phyloP scores from a whole-genome alignment of 2,329 filamentous ascomycete genomes.

The Neopestalotiopsis rosae region DNA sequence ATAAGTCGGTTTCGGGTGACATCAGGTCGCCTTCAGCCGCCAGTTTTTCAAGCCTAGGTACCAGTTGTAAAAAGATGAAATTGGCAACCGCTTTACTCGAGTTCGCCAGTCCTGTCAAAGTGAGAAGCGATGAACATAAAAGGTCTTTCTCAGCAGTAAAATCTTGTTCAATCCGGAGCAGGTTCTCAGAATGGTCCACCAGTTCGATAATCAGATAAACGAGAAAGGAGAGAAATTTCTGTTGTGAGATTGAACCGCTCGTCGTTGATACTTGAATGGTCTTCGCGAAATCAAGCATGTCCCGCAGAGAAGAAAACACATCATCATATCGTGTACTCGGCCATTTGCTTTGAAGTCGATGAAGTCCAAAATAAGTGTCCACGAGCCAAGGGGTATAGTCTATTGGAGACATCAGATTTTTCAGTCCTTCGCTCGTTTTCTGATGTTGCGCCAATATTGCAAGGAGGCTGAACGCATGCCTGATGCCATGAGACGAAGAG shows the following conservation, averaged over 20 bases:
- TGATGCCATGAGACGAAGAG: constrained; percentile 48
- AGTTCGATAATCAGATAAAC: constrained; percentile 49
- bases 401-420: constrained; percentile 34
- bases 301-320: constrained; percentile 42
- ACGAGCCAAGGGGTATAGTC: constrained; percentile 55
- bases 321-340: constrained; percentile 35
- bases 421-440: constrained; percentile 38
- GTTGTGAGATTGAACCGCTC: constrained; percentile 28
- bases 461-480: constrained; percentile 51
- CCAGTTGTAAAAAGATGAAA: constrained; percentile 48
- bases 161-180: constrained; percentile 34
- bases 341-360: constrained; percentile 45
- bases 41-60: constrained; percentile 46
- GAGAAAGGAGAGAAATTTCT: constrained; percentile 45
- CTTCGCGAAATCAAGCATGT: constrained; percentile 39
- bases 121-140: constrained; percentile 44
- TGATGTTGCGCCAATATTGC: constrained; percentile 49
- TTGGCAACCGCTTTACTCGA: constrained; percentile 39
- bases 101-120: constrained; percentile 43
- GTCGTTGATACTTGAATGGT: constrained; percentile 18
- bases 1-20: constrained; percentile 44
- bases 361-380: constrained; percentile 52
- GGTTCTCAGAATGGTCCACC: constrained; percentile 37
- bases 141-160: constrained; percentile 36
- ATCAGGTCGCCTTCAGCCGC: constrained; percentile 37